Evolutionary conservation across 2,329 filamentous ascomycete species (phyloP).

Genomic region (Trichothecium sympodiale): DNA sequence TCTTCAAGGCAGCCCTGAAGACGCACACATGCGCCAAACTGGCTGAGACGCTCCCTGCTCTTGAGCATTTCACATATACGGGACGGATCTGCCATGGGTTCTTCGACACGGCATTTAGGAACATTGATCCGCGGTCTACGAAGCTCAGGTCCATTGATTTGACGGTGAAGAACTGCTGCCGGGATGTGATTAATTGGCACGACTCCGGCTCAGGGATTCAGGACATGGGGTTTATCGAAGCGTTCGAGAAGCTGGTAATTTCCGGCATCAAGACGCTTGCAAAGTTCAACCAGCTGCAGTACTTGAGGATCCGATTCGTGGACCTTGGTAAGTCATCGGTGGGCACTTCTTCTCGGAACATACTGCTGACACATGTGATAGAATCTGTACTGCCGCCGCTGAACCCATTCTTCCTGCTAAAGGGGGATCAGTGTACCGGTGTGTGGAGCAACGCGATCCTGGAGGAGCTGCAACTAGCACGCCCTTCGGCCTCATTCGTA

Average conservation of each 20-base stretch:
- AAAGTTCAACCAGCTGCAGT: conserved; percentile 46
- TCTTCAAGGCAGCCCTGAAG: conserved; percentile 45
- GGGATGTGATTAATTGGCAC: conserved; percentile 39
- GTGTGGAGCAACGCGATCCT: conserved; percentile 64
- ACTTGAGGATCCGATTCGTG: conserved; percentile 62
- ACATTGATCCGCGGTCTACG: conserved; percentile 34
- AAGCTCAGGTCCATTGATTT: conserved; percentile 57
- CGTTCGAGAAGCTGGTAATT: conserved; percentile 59
- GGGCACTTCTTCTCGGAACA: background rate
- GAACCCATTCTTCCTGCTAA: conserved; percentile 62
- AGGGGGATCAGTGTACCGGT: conserved; percentile 50
- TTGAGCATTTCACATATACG: conserved; percentile 62
- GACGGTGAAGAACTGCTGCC: conserved; percentile 65
- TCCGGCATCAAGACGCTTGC: conserved; percentile 50
- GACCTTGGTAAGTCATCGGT: conserved; percentile 45
- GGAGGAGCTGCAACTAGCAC: conserved; percentile 43
- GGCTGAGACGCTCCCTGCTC: conserved; percentile 45
- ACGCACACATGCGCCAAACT: conserved; percentile 56
- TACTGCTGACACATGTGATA: conserved; percentile 18
- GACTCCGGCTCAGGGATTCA: conserved; percentile 60
- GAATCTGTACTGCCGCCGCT: conserved; percentile 60
- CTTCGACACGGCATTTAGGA: conserved; percentile 46
- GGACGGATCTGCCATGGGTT: conserved; percentile 61
- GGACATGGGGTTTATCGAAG: conserved; percentile 59
- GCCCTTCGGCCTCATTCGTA: conserved; percentile 47